Percentiles rank a stretch among this genome's conserved stretches.
phyloP scores from a whole-genome alignment of 2,329 filamentous ascomycete genomes.

The Botrytis porri region DNA sequence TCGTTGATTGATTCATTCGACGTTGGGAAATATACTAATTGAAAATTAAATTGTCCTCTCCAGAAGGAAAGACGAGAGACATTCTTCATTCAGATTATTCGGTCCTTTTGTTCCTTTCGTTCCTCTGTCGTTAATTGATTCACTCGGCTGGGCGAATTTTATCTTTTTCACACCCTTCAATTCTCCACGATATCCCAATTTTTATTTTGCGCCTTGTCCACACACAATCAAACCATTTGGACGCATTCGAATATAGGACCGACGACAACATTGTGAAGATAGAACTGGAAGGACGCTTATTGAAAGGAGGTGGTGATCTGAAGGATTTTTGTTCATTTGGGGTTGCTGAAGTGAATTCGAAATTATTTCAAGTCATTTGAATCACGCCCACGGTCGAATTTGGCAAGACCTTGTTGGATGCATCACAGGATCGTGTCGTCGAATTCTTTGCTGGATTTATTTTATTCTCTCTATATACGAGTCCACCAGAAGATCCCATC shows the following conservation, averaged over 20 bases:
- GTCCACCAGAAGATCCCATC: too few species aligned
- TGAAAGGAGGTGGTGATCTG: background rate
- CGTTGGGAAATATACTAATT: constrained; percentile 1
- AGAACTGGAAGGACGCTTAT: background rate
- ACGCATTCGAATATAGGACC: background rate
- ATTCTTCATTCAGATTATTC: background rate
- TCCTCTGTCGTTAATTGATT: background rate
- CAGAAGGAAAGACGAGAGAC: background rate
- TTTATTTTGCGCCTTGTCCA: background rate
- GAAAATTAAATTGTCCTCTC: background rate
- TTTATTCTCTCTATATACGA: background rate
- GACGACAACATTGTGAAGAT: background rate
- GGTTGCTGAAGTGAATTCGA: background rate
- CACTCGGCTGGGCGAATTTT: background rate
- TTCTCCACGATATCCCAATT: background rate
- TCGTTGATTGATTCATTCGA: constrained; percentile 13
- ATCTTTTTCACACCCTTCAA: background rate
- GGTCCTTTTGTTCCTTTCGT: background rate
- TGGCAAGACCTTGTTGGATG: constrained; percentile 1
- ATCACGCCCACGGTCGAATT: background rate
- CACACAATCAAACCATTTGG: background rate
- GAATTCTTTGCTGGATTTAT: background rate
- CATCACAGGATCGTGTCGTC: background rate
- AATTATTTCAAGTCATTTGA: background rate
- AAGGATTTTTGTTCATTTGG: background rate